phyloP scores from a whole-genome alignment of 257 asterid genomes.

The Rubia yunnanensis region DNA sequence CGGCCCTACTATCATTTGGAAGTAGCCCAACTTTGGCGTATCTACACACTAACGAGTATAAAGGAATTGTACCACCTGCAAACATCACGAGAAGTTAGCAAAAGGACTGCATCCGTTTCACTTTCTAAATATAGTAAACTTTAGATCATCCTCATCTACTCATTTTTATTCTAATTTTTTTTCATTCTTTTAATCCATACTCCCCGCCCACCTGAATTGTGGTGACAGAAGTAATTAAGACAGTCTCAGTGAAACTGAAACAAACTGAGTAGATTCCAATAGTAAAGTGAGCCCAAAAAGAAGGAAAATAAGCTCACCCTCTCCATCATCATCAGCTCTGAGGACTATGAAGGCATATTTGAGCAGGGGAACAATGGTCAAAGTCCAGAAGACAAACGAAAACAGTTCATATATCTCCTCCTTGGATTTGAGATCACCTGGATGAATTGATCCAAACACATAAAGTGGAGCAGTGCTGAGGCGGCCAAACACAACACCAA shows the following conservation, averaged over 20 bases:
- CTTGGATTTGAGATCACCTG: slow-evolving; percentile 38
- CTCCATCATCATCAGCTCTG: slow-evolving; percentile 84
- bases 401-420: slow-evolving; percentile 63
- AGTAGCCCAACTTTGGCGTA: slow-evolving; percentile 75
- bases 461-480: slow-evolving; percentile 87
- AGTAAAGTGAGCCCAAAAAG: neutral
- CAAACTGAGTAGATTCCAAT: too few species aligned
- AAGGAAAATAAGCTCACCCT: slow-evolving; percentile 37
- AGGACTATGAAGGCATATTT: slow-evolving; percentile 66
- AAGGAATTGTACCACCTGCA: slow-evolving; percentile 93
- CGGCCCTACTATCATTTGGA: slow-evolving; percentile 49
- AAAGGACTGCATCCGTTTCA: neutral
- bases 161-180: neutral
- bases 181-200: neutral
- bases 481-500: slow-evolving; percentile 86
- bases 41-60: slow-evolving; percentile 79
- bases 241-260: too few species aligned
- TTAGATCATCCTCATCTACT: neutral
- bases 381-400: slow-evolving; percentile 81
- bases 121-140: too few species aligned
- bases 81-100: slow-evolving; percentile 14
- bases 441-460: slow-evolving; percentile 62
- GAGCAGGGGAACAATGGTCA: slow-evolving; percentile 70
- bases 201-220: neutral
- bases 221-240: neutral